Evolutionary conservation across 1,139 yeast genomes (phyloP).

Genomic region (Saccharomyces hybrid): DNA sequence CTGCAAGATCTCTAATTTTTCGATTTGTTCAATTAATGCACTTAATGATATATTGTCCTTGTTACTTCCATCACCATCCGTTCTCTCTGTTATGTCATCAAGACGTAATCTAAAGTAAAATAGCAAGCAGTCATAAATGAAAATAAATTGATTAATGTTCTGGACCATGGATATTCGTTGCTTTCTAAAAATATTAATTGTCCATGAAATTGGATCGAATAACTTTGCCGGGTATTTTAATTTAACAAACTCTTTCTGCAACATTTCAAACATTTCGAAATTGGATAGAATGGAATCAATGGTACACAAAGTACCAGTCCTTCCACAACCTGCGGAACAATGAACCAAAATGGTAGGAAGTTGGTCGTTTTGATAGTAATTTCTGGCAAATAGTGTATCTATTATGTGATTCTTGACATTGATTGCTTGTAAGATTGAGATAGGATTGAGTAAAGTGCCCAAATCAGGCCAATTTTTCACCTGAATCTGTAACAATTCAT

Average conservation of each 20-base stretch:
- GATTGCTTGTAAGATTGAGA: slow-evolving; percentile 31
- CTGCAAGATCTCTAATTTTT: not conserved
- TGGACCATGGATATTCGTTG: slow-evolving; percentile 86
- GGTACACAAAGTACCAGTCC: slow-evolving; percentile 81
- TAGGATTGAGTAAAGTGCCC: slow-evolving; percentile 42
- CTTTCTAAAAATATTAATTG: slow-evolving; percentile 49
- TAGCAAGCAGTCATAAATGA: slow-evolving; percentile 55
- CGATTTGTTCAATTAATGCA: not conserved
- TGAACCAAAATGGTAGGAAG: slow-evolving; percentile 54
- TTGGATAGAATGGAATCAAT: slow-evolving; percentile 46
- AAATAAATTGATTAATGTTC: slow-evolving; percentile 63
- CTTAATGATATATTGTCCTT: slow-evolving; percentile 1
- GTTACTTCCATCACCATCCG: slow-evolving; percentile 5
- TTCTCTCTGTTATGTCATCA: slow-evolving; percentile 1
- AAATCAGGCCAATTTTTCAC: slow-evolving; percentile 75
- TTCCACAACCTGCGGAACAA: slow-evolving; percentile 88
- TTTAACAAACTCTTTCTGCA: slow-evolving; percentile 4
- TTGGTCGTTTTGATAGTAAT: slow-evolving; percentile 18
- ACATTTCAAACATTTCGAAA: slow-evolving; percentile 18
- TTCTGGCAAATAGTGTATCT: slow-evolving; percentile 16
- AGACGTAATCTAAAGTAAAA: slow-evolving; percentile 26
- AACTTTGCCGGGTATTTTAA: slow-evolving; percentile 6
- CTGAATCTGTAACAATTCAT: slow-evolving; percentile 55
- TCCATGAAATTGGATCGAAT: slow-evolving; percentile 45
- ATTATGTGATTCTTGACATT: slow-evolving; percentile 27